phyloP scores from a whole-genome alignment of 2,329 filamentous ascomycete species.

The Achaetomium macrosporum region DNA sequence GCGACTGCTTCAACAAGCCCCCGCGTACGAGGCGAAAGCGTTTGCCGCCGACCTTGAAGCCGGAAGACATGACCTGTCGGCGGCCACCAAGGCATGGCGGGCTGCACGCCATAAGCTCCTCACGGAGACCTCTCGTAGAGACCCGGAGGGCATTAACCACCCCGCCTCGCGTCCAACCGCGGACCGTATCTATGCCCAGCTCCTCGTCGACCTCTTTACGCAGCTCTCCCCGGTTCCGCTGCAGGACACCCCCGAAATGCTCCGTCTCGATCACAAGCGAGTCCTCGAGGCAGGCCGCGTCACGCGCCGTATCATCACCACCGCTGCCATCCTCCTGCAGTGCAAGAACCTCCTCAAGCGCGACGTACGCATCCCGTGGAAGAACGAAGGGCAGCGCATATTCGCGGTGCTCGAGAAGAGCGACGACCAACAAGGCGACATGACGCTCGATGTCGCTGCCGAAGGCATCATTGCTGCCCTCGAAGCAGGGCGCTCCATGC shows the following conservation, averaged over 20 bases:
- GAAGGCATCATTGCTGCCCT: slow-evolving; percentile 58
- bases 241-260: slow-evolving; percentile 63
- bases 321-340: slow-evolving; percentile 69
- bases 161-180: slow-evolving; percentile 57
- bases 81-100: slow-evolving; percentile 62
- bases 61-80: slow-evolving; percentile 47
- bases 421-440: slow-evolving; percentile 32
- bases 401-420: slow-evolving; percentile 59
- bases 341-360: slow-evolving; percentile 80
- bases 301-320: slow-evolving; percentile 61
- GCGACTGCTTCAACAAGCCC: slow-evolving; percentile 63
- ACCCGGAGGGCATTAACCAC: slow-evolving; percentile 61
- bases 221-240: slow-evolving; percentile 51
- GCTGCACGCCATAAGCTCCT: slow-evolving; percentile 58
- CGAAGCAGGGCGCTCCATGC: slow-evolving; percentile 59
- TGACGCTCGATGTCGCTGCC: slow-evolving; percentile 45
- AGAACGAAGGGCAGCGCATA: slow-evolving; percentile 65
- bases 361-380: slow-evolving; percentile 73
- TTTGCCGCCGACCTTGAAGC: slow-evolving; percentile 61
- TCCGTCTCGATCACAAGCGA: slow-evolving; percentile 62
- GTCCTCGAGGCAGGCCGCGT: slow-evolving; percentile 52
- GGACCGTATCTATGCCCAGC: slow-evolving; percentile 68
- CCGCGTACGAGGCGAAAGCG: slow-evolving; percentile 66
- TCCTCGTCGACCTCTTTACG: slow-evolving; percentile 70
- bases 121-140: slow-evolving; percentile 60